Base-by-base conservation (phyloP, 371 early-diverging fungal genomes). In the Mucor lusitanicus region DNA sequence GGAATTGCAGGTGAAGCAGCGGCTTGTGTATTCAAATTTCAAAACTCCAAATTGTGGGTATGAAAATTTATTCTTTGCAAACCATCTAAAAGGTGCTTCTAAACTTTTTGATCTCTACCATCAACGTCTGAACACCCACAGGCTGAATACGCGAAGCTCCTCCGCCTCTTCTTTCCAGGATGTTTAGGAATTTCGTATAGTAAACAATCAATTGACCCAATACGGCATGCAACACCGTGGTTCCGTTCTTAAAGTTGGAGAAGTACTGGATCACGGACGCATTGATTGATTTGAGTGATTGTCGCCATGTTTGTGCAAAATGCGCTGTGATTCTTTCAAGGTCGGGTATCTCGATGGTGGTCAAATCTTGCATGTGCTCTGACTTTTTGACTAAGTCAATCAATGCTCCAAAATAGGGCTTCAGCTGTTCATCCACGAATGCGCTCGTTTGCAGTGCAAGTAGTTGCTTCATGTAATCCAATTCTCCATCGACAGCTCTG, bases 81-180 rank as follows among this genome's bases (percentile, higher is more conserved):
- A 32, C 11, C 33, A 32, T 56, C 19, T 73, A 91, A 79, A 91
- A 92, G 53, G 89, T 89, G 54, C 89, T 88, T 68, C 92, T 83
- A 68, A 91, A 93, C 75, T 91, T 92, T 78, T 93, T 94, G 68
- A 96, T 91, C 70, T 96, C 97, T 0, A 94, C 93, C 94, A 96
- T 92, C 19, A 97, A 90, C 7, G 90, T 93, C 69, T 97, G 96
- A 21, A 95, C 83, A 15, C 93, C 94, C 0, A 95, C 90, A 8
- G 95, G 95, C 59, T 93, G 94, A 59, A 90, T 84, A 60, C 82
- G 78, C 12, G 69, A 35, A 12, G 56, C 42, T 48, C 85, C 81
- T 21, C 58, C 56, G 44, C 85, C 82, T 17, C 86, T 82, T 69
- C 88, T 90, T 65, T 95, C 95, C 64, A 92, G 79, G 12, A 92